These are phyloP conservation scores for Rostrohypoxylon terebratum DNA, from an alignment of 495 filamentous ascomycete species.

Conservation along the genomic window DNA sequence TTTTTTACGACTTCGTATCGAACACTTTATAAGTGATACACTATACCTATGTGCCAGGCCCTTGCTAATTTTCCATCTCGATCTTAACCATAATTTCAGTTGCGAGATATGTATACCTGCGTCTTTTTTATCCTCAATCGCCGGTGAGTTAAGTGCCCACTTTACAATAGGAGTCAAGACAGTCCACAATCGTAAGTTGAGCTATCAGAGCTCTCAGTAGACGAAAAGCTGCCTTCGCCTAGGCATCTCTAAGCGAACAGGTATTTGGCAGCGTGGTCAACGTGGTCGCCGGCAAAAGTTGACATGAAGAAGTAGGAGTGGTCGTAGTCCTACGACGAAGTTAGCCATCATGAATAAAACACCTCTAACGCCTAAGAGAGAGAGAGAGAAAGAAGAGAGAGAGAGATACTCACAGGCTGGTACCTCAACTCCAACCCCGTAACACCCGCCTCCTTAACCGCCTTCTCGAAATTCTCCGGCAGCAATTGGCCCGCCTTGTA, in stretches of 20 bases:
- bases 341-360: neutral
- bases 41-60: neutral
- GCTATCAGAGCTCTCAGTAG: neutral
- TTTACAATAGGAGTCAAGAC: neutral
- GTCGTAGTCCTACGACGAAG: slow-evolving; percentile 76
- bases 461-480: slow-evolving; percentile 90
- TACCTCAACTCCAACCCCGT: slow-evolving; percentile 77
- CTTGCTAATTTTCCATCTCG: neutral
- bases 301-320: slow-evolving; percentile 97
- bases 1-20: neutral
- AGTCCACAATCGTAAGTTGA: neutral
- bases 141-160: neutral
- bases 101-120: neutral
- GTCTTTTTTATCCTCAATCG: neutral
- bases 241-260: slow-evolving; percentile 51
- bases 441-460: slow-evolving; percentile 77
- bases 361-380: neutral
- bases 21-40: neutral
- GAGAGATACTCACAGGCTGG: slow-evolving; percentile 68
- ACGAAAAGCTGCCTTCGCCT: neutral
- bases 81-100: neutral
- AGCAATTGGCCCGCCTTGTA: slow-evolving; percentile 93
- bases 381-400: neutral
- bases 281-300: slow-evolving; percentile 87
- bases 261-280: slow-evolving; percentile 90